phyloP scores from a whole-genome alignment of 345 rosid genomes.

The Murraya paniculata region DNA sequence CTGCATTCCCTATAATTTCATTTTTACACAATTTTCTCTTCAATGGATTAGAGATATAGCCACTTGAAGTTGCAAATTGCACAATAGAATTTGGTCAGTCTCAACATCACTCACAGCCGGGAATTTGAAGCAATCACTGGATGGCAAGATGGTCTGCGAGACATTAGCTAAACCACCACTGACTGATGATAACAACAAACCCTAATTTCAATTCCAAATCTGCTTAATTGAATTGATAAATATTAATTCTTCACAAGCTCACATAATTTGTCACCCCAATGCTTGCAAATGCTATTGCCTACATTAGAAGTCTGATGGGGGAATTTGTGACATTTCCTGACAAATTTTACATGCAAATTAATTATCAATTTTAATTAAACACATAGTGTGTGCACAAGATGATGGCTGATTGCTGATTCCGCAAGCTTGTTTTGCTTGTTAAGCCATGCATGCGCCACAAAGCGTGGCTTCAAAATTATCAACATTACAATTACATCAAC shows the following conservation, averaged over 20 bases:
- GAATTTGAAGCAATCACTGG: neutral
- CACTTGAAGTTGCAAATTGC: neutral
- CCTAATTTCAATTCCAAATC: neutral
- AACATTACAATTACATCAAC: neutral
- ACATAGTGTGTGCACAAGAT: neutral
- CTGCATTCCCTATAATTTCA: neutral
- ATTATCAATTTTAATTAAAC: neutral
- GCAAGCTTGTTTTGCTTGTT: conserved; percentile 16
- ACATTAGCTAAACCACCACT: neutral
- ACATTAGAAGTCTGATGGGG: neutral
- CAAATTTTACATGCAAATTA: neutral
- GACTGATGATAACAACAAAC: neutral
- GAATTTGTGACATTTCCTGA: neutral
- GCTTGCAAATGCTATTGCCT: neutral
- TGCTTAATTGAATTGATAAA: neutral
- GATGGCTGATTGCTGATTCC: conserved; percentile 11
- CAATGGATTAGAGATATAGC: neutral
- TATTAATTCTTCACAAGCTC: neutral
- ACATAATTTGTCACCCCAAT: neutral
- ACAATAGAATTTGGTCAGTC: neutral
- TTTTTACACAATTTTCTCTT: neutral
- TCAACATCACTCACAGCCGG: neutral
- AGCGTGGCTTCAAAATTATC: conserved; percentile 12
- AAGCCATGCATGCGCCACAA: neutral
- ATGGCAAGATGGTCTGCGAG: neutral